phyloP scores from a whole-genome alignment of 768 basidiomycete genomes.

The Cystofilobasidium capitatum region DNA sequence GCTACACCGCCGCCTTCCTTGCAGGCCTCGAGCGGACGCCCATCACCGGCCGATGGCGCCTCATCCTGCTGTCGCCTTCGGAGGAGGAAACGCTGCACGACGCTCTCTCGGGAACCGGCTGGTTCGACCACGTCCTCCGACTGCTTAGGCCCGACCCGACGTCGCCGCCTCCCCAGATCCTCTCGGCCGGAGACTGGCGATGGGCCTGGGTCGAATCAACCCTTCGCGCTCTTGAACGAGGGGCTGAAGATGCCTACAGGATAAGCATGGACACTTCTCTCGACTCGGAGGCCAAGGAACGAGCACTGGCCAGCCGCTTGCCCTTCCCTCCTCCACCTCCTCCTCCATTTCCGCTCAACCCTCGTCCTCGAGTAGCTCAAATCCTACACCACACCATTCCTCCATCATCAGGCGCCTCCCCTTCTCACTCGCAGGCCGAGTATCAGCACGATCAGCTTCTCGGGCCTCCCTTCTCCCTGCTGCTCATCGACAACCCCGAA shows the following conservation, averaged over 20 bases:
- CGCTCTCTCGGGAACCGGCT: conserved; percentile 71
- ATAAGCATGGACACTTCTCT: too few relatives aligned
- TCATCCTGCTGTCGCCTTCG: conserved; percentile 36
- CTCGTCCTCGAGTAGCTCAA: conserved; percentile 69
- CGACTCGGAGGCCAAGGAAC: too few relatives aligned
- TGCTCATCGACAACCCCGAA: conserved; percentile 78
- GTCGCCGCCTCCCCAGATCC: conserved; percentile 44
- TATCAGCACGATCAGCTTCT: conserved; percentile 40
- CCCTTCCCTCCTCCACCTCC: conserved; percentile 15
- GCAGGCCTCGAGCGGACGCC: conserved; percentile 1
- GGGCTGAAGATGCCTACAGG: conserved; percentile 47
- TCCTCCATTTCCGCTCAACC: conserved; percentile 58
- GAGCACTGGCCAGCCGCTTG: too few relatives aligned
- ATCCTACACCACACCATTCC: conserved; percentile 47
- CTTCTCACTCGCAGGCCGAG: conserved; percentile 42
- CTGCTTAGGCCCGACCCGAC: conserved; percentile 51
- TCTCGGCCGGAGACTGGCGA: conserved; percentile 77
- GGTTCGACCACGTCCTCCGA: conserved; percentile 72
- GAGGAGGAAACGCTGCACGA: conserved; percentile 83
- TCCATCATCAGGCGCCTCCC: conserved; percentile 28
- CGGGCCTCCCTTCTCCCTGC: conserved; percentile 79
- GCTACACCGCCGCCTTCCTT: neutral
- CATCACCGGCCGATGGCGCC: conserved; percentile 12
- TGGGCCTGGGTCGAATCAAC: conserved; percentile 76
- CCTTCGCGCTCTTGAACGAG: conserved; percentile 63